Conservation (phyloP, 768 basidiomycete genomes). For the Boletus rubroflammeus region DNA sequence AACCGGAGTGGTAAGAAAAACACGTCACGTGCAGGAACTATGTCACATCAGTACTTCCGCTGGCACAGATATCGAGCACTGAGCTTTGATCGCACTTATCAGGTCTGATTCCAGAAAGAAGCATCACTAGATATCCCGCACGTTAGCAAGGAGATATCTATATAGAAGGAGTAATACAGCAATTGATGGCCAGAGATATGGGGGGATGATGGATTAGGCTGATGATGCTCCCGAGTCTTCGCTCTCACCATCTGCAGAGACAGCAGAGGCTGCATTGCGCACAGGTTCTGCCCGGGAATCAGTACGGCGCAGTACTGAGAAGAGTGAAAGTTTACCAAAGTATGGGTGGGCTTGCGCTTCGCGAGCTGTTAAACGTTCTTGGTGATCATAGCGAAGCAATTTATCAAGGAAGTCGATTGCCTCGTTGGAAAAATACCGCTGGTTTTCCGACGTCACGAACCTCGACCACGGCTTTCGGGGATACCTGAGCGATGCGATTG, state of each 20-base stretch:
- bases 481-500: conserved; percentile 48
- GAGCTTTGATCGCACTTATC: conserved; percentile 21
- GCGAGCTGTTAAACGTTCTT: conserved; percentile 90
- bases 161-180: conserved; percentile 35
- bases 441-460: conserved; percentile 94
- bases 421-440: conserved; percentile 94
- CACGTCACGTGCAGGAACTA: conserved; percentile 11
- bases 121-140: conserved; percentile 20
- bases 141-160: conserved; percentile 28
- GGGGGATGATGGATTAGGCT: conserved; percentile 25
- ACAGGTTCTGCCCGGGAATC: conserved; percentile 56
- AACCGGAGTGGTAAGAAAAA: conserved; percentile 1
- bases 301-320: conserved; percentile 15
- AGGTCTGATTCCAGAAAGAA: conserved; percentile 11
- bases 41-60: neutral
- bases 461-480: conserved; percentile 93
- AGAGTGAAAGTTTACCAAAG: conserved; percentile 56
- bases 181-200: conserved; percentile 25
- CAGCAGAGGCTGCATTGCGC: conserved; percentile 43
- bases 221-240: conserved; percentile 42
- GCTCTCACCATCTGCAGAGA: conserved; percentile 57
- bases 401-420: conserved; percentile 96
- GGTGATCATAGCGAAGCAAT: conserved; percentile 93
- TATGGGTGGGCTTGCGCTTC: conserved; percentile 93
- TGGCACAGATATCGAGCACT: conserved; percentile 7